A percentile compares a stretch with the other conserved stretches of the same genome.
Conservation (phyloP, 352 stramenopile genomes). For the Paralagenidium karlingii region DNA sequence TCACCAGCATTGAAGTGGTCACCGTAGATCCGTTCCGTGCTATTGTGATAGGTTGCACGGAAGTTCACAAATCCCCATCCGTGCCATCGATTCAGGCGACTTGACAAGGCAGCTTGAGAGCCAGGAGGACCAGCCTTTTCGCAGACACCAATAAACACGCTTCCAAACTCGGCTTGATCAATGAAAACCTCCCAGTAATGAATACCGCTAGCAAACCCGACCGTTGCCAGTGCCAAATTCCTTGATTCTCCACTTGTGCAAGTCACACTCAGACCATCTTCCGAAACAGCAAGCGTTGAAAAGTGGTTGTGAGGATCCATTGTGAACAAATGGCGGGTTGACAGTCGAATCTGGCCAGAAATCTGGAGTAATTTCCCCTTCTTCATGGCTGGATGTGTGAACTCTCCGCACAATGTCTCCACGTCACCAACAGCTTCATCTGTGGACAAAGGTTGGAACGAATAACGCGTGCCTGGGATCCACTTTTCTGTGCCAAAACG, state of each 20-base stretch:
- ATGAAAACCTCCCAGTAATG: slow-evolving; percentile 98
- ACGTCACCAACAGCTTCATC: slow-evolving; percentile 3
- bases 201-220: slow-evolving; percentile 83
- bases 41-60: slow-evolving; percentile 89
- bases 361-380: slow-evolving; percentile 54
- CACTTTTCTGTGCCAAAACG: slow-evolving; percentile 80
- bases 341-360: slow-evolving; percentile 41
- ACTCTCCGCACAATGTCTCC: slow-evolving; percentile 37
- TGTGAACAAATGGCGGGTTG: slow-evolving; percentile 69
- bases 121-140: slow-evolving; percentile 76
- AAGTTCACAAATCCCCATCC: slow-evolving; percentile 98
- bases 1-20: slow-evolving; percentile 90
- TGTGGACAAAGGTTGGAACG: slow-evolving; percentile 3
- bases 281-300: slow-evolving; percentile 60
- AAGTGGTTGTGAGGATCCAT: slow-evolving; percentile 75
- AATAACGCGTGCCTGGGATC: slow-evolving; percentile 80
- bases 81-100: slow-evolving; percentile 79
- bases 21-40: slow-evolving; percentile 82
- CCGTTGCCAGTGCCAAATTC: slow-evolving; percentile 71
- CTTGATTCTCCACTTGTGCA: slow-evolving; percentile 77
- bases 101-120: slow-evolving; percentile 64
- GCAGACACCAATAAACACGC: slow-evolving; percentile 95
- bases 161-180: slow-evolving; percentile 96
- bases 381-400: slow-evolving; percentile 33
- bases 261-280: slow-evolving; percentile 66